Evolutionary conservation across 202 grass and related monocot species (phyloP), one percentile per base, ranked within the genome.

Genomic region (Zizania palustris): DNA sequence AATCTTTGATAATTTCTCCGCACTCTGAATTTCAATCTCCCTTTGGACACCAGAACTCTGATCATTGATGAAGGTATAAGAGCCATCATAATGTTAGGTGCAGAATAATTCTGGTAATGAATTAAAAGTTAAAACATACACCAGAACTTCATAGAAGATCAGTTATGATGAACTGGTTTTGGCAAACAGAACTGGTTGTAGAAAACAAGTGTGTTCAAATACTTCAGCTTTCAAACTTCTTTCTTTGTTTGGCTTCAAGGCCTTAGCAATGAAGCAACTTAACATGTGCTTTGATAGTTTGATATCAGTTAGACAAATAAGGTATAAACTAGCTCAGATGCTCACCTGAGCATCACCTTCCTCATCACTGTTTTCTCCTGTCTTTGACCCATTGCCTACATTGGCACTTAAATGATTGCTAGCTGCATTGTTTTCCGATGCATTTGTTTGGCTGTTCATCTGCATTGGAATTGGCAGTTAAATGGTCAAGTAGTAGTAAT

Each of bases 331-430:
- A 73, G 3, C 8, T 62, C 51, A 80, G 28, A 74, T 56, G 73
- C 90, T 90, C 83, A 99, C 96, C 85, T 93, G 87, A 78, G 57
- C 83, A 74, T 90, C 89, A 91, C 82, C 88, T 67, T 82, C 83
- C 7, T 82, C 71, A 7, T 89, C 75, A 5, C 83, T 89, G 78
- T 79, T 89, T 71, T 95, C 89, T 56, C 87, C 89, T 53, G 78
- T 87, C 69, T 88, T 85, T 43, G 87, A 90, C 70, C 74, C 88
- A 73, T 76, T 77, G 71, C 28, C 91, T 63, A 60, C 77, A 78
- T 93, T 93, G 42, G 63, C 85, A 82, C 90, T 99, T 69, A 95
- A 51, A 84, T 86, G 86, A 85, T 96, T 96, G 85, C 85, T 96
- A 61, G 81, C 89, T 34, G 74, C 88, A 76, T 93, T 92, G 70